Base-by-base conservation (phyloP, 257 asterid genomes). In the Capsicum baccatum region DNA sequence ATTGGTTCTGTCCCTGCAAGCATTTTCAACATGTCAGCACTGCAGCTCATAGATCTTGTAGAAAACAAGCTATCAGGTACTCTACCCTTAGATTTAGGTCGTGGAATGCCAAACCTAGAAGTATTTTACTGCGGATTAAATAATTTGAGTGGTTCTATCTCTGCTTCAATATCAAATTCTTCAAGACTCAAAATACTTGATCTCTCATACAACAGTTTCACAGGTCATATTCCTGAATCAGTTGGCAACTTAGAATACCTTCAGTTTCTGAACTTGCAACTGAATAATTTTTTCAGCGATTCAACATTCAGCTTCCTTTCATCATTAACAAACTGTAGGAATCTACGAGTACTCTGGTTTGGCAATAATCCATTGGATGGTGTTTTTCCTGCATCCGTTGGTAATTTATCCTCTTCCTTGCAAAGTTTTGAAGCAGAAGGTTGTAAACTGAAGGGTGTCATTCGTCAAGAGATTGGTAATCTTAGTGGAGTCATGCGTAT, bases 21-120 rank as follows among this genome's bases (percentile, higher is more conserved):
- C 70, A 63, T 63, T 63, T 63, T 63, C 70, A 63, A 63, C 70
- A 63, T 63, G 9, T 63, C 70, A 63, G 42, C 47, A 33, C 71
- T 66, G 17, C 5, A 5, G 71, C 0, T 6, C 2, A 0, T 66
- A 26, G 2, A 0, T 0, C 3, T 64, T 12, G 0, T 0, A 33
- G 9, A 0, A 66, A 66, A 64, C 47, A 66, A 66, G n/a, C 71
- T 33, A 26, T 66, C n/a, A 33, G 71, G 70, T 66, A 66, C 71
- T 66, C 71, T 66, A 13, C 71, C 71, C 26, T 66, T 47, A 13
- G 71, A 66, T 66, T 63, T 63, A 21, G 70, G 70, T 26, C 42
- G 70, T 21, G 70, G 42, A 21, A 10, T 21, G 1, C 70, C 42
- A 16, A 63, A 10, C 17, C 1, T 63, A 21, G 42, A 21, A 63